A percentile compares a stretch with the other conserved stretches of the same genome.
Conservation (phyloP, 2,329 filamentous ascomycete genomes). For the Sarocladium oryzae region DNA sequence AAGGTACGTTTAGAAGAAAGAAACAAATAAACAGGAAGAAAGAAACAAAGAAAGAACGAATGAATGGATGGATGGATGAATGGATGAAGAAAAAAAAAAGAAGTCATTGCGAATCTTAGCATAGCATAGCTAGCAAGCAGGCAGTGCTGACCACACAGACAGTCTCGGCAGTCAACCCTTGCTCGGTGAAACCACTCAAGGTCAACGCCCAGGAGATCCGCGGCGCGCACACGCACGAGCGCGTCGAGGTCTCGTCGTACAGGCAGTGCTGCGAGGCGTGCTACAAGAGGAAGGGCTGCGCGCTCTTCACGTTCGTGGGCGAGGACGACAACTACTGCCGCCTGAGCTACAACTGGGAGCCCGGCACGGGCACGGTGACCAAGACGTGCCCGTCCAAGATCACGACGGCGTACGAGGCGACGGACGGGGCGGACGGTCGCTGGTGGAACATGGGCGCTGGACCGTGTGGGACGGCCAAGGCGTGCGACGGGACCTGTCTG, state of each 20-base stretch:
- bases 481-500: not conserved
- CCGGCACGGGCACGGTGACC: not conserved
- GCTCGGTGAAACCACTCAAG: not conserved
- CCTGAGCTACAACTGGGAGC: slow-evolving; percentile 2
- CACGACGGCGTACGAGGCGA: not conserved
- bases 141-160: too few species aligned
- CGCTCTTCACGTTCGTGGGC: slow-evolving; percentile 1
- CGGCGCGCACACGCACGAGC: slow-evolving; percentile 2
- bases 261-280: slow-evolving; percentile 7
- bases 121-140: too few species aligned
- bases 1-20: too few species aligned
- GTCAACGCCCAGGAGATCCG: slow-evolving; percentile 5
- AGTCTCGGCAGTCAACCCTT: not conserved
- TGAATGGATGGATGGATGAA: too few species aligned
- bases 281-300: slow-evolving; percentile 10
- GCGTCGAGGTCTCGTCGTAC: not conserved
- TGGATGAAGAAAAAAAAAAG: too few species aligned
- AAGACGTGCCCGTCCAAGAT: not conserved
- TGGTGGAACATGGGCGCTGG: slow-evolving; percentile 6
- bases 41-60: too few species aligned
- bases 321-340: slow-evolving; percentile 8
- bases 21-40: too few species aligned
- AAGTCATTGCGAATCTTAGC: too few species aligned
- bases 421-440: not conserved
- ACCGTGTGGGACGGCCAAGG: not conserved